Conservation (phyloP, 2,329 filamentous ascomycete genomes). For the Monilinia vaccinii-corymbosi region DNA sequence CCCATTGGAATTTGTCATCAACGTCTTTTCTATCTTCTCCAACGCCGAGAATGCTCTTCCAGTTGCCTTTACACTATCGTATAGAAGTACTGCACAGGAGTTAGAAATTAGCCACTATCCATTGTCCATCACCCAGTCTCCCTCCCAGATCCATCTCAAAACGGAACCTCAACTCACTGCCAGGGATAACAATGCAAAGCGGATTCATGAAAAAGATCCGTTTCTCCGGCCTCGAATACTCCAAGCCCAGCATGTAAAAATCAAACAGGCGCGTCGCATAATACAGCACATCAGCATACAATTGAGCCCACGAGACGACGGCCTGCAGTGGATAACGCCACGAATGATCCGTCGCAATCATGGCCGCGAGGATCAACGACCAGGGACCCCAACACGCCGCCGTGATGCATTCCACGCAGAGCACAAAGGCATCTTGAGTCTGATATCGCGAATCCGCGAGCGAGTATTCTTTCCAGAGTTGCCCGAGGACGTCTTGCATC, state of each 20-base stretch:
- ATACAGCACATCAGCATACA: background rate
- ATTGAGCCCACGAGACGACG: background rate
- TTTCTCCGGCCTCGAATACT: background rate
- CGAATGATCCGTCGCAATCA: background rate
- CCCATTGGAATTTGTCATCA: background rate
- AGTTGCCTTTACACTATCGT: background rate
- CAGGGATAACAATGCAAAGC: background rate
- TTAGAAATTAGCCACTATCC: no score
- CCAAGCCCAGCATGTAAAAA: background rate
- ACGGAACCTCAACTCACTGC: background rate
- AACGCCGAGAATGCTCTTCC: background rate
- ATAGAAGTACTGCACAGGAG: background rate
- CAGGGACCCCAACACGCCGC: constrained; percentile 27
- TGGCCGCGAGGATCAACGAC: background rate
- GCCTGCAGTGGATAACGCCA: background rate
- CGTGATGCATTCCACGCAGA: constrained; percentile 46
- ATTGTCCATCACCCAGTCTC: background rate
- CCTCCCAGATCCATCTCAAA: background rate
- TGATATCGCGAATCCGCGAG: constrained; percentile 48
- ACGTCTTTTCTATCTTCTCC: background rate
- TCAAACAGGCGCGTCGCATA: background rate
- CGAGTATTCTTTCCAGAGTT: constrained; percentile 50
- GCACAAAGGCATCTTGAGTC: constrained; percentile 41
- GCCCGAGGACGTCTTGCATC: constrained; percentile 37
- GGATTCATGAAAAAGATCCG: background rate